Conservation (phyloP, 768 basidiomycete species). For the Phanerochaete carnosa region DNA sequence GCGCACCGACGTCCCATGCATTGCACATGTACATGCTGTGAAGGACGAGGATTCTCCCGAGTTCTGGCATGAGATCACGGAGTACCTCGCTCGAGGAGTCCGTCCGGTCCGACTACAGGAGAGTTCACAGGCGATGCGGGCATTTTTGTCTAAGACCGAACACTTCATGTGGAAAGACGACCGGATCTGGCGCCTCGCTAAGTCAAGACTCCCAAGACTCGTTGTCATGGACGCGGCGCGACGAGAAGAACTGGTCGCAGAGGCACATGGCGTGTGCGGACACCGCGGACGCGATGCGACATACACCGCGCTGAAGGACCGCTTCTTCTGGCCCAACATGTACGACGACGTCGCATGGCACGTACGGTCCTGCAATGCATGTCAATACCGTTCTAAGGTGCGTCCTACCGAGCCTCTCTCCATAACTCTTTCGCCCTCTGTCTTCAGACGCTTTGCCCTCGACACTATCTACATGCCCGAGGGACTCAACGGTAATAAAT, state of each 20-base stretch:
- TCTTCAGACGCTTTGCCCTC: constrained; percentile 22
- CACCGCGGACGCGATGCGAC: constrained; percentile 29
- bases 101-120: background rate
- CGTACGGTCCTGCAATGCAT: constrained; percentile 29
- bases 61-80: background rate
- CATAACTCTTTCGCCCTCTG: constrained; percentile 13
- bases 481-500: constrained; percentile 19
- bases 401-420: constrained; percentile 21
- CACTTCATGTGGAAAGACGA: background rate
- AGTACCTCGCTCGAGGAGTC: background rate
- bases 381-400: constrained; percentile 26
- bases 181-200: background rate
- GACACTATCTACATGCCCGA: constrained; percentile 30
- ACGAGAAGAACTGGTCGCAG: constrained; percentile 17
- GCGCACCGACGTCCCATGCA: background rate
- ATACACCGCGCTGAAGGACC: background rate
- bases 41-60: background rate
- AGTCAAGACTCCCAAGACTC: background rate
- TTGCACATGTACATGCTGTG: background rate
- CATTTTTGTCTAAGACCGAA: background rate
- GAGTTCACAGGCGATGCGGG: background rate
- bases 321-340: constrained; percentile 17
- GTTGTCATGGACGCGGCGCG: constrained; percentile 17
- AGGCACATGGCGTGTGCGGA: constrained; percentile 27
- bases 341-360: constrained; percentile 26